A percentile compares a stretch with the other conserved stretches of the same genome.
phyloP scores from a whole-genome alignment of 495 filamentous ascomycete genomes.

The Penicillium diatomitis region DNA sequence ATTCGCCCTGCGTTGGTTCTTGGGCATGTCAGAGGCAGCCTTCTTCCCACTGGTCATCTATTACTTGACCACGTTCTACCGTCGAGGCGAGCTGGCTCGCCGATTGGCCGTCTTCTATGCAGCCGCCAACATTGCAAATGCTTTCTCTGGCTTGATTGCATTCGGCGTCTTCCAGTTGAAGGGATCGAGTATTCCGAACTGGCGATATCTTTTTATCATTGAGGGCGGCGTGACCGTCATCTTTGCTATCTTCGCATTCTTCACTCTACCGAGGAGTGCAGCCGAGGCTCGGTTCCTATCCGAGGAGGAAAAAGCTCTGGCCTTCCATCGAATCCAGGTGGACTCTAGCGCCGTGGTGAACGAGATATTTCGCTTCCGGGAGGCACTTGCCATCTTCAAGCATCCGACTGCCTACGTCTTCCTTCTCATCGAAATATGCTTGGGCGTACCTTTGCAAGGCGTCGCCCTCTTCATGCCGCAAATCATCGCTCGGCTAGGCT shows the following conservation, averaged over 20 bases:
- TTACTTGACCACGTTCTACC: constrained; percentile 55
- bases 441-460: constrained; percentile 62
- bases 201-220: constrained; percentile 69
- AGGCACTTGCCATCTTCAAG: constrained; percentile 52
- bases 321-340: constrained; percentile 59
- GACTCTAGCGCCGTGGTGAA: constrained; percentile 62
- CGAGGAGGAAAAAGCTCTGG: constrained; percentile 52
- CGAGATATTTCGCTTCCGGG: constrained; percentile 55
- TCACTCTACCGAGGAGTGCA: constrained; percentile 56
- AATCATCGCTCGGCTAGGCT: constrained; percentile 55
- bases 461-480: constrained; percentile 62
- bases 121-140: constrained; percentile 58
- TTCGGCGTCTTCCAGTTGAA: constrained; percentile 68
- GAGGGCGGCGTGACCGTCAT: constrained; percentile 56
- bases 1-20: constrained; percentile 41
- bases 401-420: constrained; percentile 51
- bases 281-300: constrained; percentile 52
- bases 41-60: constrained; percentile 62
- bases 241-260: constrained; percentile 55
- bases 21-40: constrained; percentile 60
- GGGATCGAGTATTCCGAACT: constrained; percentile 38
- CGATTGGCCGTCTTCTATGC: constrained; percentile 71
- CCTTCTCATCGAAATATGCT: constrained; percentile 58
- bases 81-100: constrained; percentile 63
- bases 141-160: constrained; percentile 60